Evolutionary conservation across 2,329 filamentous ascomycete species (phyloP), one percentile per base, ranked within the genome.

Genomic region (Arachnomyces sp.): DNA sequence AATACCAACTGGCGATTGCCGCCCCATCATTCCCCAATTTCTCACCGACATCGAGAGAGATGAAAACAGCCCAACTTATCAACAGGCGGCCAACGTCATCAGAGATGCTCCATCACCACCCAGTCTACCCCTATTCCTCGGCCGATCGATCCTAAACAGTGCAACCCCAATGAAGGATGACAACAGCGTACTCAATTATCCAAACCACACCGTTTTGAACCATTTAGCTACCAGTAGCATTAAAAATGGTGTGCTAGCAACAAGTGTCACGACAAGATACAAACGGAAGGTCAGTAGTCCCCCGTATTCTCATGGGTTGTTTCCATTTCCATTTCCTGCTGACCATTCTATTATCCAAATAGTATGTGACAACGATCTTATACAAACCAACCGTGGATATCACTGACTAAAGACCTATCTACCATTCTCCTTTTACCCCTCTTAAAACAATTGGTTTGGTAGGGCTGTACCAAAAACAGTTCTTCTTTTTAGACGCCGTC

Each of bases 331-430:
- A 9, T 18, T 35, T 25, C n/a, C 32, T 31, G 34, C 13, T 44
- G 28, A n/a, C 7, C 4, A 34, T 31, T 34, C 32, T 42, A 42
- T 50, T 60, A 36, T 39, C 28, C 46, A 41, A 37, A 16, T 53
- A 95, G 90, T 96, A 96, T 65, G 84, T 96, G 28, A 96, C 90
- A 3, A 95, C 89, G 2, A 94, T 96, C 59, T 83, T 96, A 71
- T 96, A 96, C 69, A 96, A 95, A 71, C 88, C 87, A 13, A 87
- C 88, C 14, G 72, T 56, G 21, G 54, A 65, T 45, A 57, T 61
- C 31, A 54, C 52, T 9, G 59, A 53, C 43, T 61, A 57, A 25
- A 25, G 9, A 25, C 21, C 5, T 25, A 25, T 25, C 5, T 9
- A 25, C 21, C 21, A 5, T 9, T 25, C 9, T 9, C 21, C 21